These are phyloP conservation scores for Curvularia spicifera DNA, from an alignment of 2,329 filamentous ascomycete genomes.

Conservation along the genomic window DNA sequence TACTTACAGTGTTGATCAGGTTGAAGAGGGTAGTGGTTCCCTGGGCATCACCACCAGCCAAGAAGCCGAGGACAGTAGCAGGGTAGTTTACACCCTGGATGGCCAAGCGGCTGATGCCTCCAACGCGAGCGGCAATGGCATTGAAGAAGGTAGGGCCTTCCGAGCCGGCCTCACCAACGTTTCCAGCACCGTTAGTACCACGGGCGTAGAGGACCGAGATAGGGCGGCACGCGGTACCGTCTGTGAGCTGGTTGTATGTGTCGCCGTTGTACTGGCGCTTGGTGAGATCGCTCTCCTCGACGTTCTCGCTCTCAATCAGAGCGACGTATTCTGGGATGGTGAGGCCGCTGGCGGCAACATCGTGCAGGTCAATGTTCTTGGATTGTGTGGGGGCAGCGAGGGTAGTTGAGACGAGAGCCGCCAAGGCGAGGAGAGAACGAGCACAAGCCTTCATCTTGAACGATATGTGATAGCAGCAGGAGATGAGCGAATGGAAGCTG, in stretches of 20 bases:
- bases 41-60: conserved; percentile 54
- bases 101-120: conserved; percentile 51
- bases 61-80: conserved; percentile 53
- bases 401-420: conserved; percentile 22
- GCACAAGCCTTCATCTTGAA: conserved; percentile 30
- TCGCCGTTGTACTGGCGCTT: conserved; percentile 32
- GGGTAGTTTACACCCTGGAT: conserved; percentile 64
- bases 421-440: conserved; percentile 27
- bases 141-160: conserved; percentile 57
- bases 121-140: conserved; percentile 52
- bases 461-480: neutral
- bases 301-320: conserved; percentile 25
- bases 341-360: conserved; percentile 32
- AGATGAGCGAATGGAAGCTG: conserved; percentile 1
- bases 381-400: conserved; percentile 28
- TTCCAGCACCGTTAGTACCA: conserved; percentile 60
- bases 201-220: conserved; percentile 63
- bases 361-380: conserved; percentile 35
- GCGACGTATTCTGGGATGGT: conserved; percentile 34
- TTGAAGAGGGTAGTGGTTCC: conserved; percentile 55
- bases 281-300: conserved; percentile 15
- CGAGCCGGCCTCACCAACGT: conserved; percentile 57
- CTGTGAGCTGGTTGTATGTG: conserved; percentile 43
- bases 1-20: conserved; percentile 41
- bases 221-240: conserved; percentile 50